These are phyloP conservation scores for Apiospora marii DNA, from an alignment of 2,329 filamentous ascomycete species.

Conservation along the genomic window DNA sequence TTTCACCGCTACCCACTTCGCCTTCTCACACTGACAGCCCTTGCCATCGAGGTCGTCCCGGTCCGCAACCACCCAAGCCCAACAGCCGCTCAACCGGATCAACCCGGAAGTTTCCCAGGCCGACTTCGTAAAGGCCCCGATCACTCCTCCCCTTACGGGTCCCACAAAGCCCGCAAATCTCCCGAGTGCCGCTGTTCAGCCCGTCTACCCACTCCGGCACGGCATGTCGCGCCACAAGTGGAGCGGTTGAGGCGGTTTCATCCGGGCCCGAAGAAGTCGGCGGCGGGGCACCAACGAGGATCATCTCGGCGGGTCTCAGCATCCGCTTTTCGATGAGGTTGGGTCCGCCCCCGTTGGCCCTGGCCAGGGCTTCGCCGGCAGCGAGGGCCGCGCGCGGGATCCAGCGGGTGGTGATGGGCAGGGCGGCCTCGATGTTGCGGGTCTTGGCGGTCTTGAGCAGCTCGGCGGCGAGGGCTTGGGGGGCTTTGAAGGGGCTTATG, in stretches of 20 bases:
- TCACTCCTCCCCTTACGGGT: background rate
- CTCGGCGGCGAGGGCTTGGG: background rate
- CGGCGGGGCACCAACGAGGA: background rate
- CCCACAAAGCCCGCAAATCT: background rate
- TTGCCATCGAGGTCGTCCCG: background rate
- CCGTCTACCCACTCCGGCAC: no score
- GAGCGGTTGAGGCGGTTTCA: background rate
- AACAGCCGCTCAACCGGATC: background rate
- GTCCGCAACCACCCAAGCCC: background rate
- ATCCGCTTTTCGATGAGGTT: background rate
- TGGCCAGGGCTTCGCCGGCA: background rate
- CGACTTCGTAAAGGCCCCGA: background rate
- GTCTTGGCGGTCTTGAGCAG: slow-evolving; percentile 11
- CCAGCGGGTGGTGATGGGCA: background rate
- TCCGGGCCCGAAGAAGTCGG: no score
- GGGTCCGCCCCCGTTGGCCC: background rate
- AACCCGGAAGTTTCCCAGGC: background rate
- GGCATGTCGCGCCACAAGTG: background rate
- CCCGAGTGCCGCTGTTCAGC: background rate
- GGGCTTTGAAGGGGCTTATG: background rate
- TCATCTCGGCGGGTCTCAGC: background rate
- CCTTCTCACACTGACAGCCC: background rate
- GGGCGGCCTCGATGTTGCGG: background rate
- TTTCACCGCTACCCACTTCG: background rate
- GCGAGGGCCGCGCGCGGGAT: background rate